Base-by-base conservation (phyloP, 2,329 filamentous ascomycete species). In the Blumeria graminis region DNA sequence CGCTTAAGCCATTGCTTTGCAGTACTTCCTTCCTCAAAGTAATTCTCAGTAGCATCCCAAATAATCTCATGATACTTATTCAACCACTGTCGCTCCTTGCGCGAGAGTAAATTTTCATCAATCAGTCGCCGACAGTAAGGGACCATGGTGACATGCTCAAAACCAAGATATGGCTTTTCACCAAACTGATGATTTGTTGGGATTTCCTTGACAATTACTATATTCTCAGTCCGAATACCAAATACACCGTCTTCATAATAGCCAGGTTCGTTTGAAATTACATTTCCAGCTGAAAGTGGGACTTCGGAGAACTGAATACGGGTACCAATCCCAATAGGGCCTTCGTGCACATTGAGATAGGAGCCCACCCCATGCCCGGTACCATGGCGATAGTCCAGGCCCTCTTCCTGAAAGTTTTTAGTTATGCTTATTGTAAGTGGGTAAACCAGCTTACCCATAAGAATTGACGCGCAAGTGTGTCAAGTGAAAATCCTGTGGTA, bases 221-320 rank as follows among this genome's bases (percentile, higher is more conserved):
- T 81, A 68, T 98, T 98, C 70, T 98, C 92, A 64, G 95, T 95
- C 16, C 92, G 83, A 62, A 98, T 92, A 16, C 92, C 92, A 65
- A 94, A 98, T 41, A 81, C 80, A 52, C 88, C 90, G 64, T 98
- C 92, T 68, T 96, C 89, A 68, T 98, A 98, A 71, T 89, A 98
- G 34, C 92, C 92, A 1, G 92, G 92, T 69, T 98, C 88, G 64
- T 95, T 88, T 1, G 90, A 96, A 56, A 96, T 80, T 43, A 98
- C 90, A 64, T 98, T 95, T 48, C 92, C 92, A n/a, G 86, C 76
- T 0, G 86, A 79, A 34, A 98, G 75, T 0, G 92, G 77, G 6
- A 96, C 89, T 66, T 98, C 92, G 0, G 86, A 83, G 66, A 90
- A 95, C 63, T 93, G 86, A 41, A 93, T 80, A 48, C 92, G 78